Base-by-base conservation (phyloP, 306 rosid species). In the Chamaecrista fasciculata region DNA sequence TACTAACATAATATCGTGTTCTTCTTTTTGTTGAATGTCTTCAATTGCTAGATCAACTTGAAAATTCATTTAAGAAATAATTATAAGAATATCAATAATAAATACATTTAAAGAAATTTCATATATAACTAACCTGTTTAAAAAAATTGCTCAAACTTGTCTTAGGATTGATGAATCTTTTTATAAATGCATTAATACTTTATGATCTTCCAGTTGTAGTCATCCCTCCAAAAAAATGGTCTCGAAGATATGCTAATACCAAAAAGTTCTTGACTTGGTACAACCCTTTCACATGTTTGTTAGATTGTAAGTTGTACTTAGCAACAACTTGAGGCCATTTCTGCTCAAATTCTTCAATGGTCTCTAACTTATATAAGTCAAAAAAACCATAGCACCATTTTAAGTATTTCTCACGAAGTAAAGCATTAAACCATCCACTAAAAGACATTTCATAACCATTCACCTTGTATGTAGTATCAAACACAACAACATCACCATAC, bases 261-360 rank as follows among this genome's bases (percentile, higher is more conserved):
- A 55, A 69, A 23, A 14, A 40, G 21, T 55, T 0, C 49, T n/a
- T n/a, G n/a, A n/a, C n/a, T n/a, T n/a, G n/a, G n/a, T n/a, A n/a
- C n/a, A n/a, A n/a, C n/a, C n/a, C 37, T 50, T 34, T 51, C 23
- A 51, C 33, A 33, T 70, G 75, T 8, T 57, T 70, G 62, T 58
- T 29, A 12, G 28, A 42, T 16, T 42, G 10, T 8, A 58, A 56
- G 2, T 70, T 59, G 20, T 57, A 31, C 29, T 57, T 58, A 2
- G n/a, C 47, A 29, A 58, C 11, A 26, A 70, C 59, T 20, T 18
- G 0, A 26, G 24, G 11, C 16, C 47, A 70, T 28, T 58, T 5
- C 18, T 11, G 7, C 67, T 70, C 37, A 57, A 70, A 42, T 18
- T 70, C 56, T 70, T 70, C 75, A 40, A 2, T 4, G 5, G 24